Base-by-base conservation (phyloP, 305 asterid genomes). In the Vinca major region DNA sequence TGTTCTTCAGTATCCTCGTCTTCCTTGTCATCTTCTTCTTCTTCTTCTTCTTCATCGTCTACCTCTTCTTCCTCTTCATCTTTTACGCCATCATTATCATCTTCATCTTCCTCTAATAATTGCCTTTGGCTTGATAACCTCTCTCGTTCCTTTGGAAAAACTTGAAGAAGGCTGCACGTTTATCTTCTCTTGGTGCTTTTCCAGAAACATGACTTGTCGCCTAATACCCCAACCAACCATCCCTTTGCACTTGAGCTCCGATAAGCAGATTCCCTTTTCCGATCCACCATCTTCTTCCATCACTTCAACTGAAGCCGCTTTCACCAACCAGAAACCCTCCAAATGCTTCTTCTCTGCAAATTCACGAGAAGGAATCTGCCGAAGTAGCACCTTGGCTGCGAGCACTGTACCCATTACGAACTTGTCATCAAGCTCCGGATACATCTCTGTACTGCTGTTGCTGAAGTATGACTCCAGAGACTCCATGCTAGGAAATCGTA, bases 341-440 rank as follows among this genome's bases (percentile, higher is more conserved):
- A 69, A 74, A 68, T 83, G 75, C 82, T 90, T 90, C 76, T 81
- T 70, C 73, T 77, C 86, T 5, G 82, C 60, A 68, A 83, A 87
- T 55, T 78, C 84, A 26, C 78, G 85, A 11, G 77, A 73, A 7
- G 92, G 85, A 40, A 92, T 83, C 72, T 76, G 65, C 73, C 90
- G 80, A 43, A 54, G 14, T 40, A 92, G 94, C 79, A 88, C 97
- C 74, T 81, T 90, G 4, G 51, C 71, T 0, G 98, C 96, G 19
- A 82, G 65, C 3, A 76, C 76, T 4, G 75, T 65, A 37, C 83
- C 96, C 97, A 90, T 90, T 49, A 85, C 87, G 65, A 93, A 89
- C 77, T 86, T 87, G 80, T 90, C 92, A 16, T 93, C 97, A 68
- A 90, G 70, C 44, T 88, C 81, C 6, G 98, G 98, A 81, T 89